A percentile compares a stretch with the other conserved stretches of the same genome.
These are phyloP conservation scores for Cladosporium sphaerospermum DNA, from an alignment of 2,329 filamentous ascomycete species.

Conservation along the genomic window DNA sequence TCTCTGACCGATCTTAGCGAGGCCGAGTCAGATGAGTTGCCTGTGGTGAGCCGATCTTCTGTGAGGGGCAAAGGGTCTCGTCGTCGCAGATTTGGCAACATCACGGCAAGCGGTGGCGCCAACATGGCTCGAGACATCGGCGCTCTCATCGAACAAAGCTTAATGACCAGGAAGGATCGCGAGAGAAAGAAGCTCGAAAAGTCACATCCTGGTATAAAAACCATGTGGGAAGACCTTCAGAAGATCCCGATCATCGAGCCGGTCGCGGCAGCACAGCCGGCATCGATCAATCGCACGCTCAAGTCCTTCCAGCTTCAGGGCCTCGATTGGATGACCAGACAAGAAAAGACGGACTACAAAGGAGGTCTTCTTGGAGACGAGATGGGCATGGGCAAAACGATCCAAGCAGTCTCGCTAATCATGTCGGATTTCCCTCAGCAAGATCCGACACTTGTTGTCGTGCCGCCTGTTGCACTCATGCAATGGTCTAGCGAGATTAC, in stretches of 20 bases:
- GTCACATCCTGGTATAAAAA: conserved; percentile 70
- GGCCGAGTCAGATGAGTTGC: neutral
- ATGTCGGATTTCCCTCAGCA: conserved; percentile 94
- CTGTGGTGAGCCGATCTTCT: neutral
- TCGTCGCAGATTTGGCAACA: conserved; percentile 20
- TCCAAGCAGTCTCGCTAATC: conserved; percentile 93
- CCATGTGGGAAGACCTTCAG: conserved; percentile 78
- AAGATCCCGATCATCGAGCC: conserved; percentile 60
- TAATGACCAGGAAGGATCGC: conserved; percentile 25
- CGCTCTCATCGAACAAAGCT: conserved; percentile 14
- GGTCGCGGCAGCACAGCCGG: conserved; percentile 63
- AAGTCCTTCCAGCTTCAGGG: conserved; percentile 94
- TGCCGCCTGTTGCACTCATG: conserved; percentile 90
- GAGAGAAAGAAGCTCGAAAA: conserved; percentile 64
- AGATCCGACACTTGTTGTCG: conserved; percentile 76
- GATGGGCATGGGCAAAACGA: conserved; percentile 98
- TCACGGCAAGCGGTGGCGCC: conserved; percentile 17
- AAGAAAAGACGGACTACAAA: conserved; percentile 79
- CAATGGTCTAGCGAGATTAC: conserved; percentile 66
- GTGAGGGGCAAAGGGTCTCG: neutral
- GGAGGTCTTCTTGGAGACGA: conserved; percentile 92
- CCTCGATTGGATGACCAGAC: conserved; percentile 86
- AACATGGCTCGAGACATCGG: conserved; percentile 17
- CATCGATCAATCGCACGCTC: conserved; percentile 70
- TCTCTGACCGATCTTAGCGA: conserved; percentile 3